Base-by-base conservation (phyloP, 108 stramenopile genomes). In the Phaeodactylum tricornutum region DNA sequence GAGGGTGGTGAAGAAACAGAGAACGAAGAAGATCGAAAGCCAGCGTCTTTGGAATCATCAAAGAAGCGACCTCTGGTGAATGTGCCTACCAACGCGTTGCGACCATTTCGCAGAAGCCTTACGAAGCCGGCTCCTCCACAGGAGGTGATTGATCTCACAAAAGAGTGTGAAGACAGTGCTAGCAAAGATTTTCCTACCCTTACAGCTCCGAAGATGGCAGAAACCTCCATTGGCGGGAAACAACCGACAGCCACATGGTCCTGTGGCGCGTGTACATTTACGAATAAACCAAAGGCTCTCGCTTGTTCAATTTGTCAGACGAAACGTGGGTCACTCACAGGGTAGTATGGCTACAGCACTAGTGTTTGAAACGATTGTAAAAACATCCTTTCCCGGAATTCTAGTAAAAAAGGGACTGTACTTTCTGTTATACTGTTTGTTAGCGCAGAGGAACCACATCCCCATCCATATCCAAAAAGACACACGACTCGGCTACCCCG, bases 401-500 rank as follows among this genome's bases (percentile, higher is more conserved):
- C 11, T 34, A 34, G 33, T 14, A 34, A 34, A 14, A 9, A 34
- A 34, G 9, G 14, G 11, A 34, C 11, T 34, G 14, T 34, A 34
- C 11, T 14, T 34, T 34, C 9, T 34, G 14, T 34, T 9, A 34
- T 34, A 47, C 28, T 8, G 28, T 53, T 50, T 26, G 35, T 33
- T 73, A 65, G 26, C 27, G 44, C 47, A 62, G 78, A 7, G 80
- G 68, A 7, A 84, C 76, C 28, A 87, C 67, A 26, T 85, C 79
- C 29, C 86, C 86, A 50, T 87, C 84, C 40, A 85, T 61, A 50
- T 88, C 80, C 47, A 88, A 45, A 72, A 74, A 88, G 15, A 93
- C 77, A 6, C 59, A 55, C 26, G 76, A 65, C 33, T 47, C 78
- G 6, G 62, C 61, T 12, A 87, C 84, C 24, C 77, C 70, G 59